phyloP scores from a whole-genome alignment of 805 yeast species.

The Saturnispora gosingensis region DNA sequence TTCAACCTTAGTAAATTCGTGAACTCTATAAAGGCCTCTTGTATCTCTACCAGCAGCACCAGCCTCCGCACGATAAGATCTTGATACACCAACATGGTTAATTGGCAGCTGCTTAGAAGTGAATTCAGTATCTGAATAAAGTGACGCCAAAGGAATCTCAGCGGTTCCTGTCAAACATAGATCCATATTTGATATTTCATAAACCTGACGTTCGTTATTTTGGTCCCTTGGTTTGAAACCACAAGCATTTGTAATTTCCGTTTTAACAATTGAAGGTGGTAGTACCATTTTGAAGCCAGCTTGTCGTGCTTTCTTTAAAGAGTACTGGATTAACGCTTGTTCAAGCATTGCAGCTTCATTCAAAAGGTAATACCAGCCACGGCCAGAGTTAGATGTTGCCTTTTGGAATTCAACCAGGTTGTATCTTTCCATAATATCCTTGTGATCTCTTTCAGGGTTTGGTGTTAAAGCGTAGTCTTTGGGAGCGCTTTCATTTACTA shows the following conservation, averaged over 20 bases:
- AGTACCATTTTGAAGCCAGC: conserved; percentile 60
- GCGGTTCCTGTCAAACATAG: conserved; percentile 87
- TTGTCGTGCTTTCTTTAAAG: conserved; percentile 54
- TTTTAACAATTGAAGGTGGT: conserved; percentile 82
- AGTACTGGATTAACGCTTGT: conserved; percentile 79
- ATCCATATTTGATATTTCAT: conserved; percentile 40
- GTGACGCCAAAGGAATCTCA: conserved; percentile 86
- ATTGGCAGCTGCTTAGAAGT: conserved; percentile 35
- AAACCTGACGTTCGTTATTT: conserved; percentile 78
- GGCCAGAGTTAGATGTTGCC: conserved; percentile 71
- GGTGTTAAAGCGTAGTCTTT: conserved; percentile 15
- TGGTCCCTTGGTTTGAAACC: conserved; percentile 92
- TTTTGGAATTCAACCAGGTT: conserved; percentile 58
- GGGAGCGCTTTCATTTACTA: conserved; percentile 6
- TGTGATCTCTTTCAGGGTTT: conserved; percentile 43
- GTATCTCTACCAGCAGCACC: conserved; percentile 94
- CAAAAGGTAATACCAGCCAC: conserved; percentile 79
- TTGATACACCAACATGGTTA: conserved; percentile 67
- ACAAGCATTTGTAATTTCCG: conserved; percentile 75
- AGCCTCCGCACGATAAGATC: conserved; percentile 92
- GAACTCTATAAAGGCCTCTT: conserved; percentile 86
- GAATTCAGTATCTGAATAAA: conserved; percentile 41
- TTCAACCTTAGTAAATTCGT: conserved; percentile 94
- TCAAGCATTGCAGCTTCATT: conserved; percentile 85
- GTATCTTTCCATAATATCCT: conserved; percentile 56